These are phyloP conservation scores for Aureobasidium namibiae DNA, from an alignment of 2,329 filamentous ascomycete species.

Conservation along the genomic window DNA sequence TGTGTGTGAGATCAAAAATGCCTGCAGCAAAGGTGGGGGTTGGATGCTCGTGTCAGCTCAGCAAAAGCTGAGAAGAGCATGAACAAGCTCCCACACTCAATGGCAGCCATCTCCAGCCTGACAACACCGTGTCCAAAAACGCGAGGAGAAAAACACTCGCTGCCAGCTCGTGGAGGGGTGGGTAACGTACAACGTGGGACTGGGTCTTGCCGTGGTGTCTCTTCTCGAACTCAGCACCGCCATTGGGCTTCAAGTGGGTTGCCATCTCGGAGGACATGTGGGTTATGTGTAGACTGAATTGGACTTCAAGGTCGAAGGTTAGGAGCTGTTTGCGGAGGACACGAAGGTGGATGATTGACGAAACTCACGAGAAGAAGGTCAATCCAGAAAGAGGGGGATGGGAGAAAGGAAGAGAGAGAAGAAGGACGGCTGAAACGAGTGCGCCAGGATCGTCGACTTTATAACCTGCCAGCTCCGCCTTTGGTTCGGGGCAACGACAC, in stretches of 20 bases:
- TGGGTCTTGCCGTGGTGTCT: slow-evolving; percentile 79
- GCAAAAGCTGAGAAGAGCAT: background rate
- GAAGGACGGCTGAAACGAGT: slow-evolving; percentile 1
- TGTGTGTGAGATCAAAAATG: background rate
- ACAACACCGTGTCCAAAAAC: background rate
- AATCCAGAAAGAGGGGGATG: background rate
- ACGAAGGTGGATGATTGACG: background rate
- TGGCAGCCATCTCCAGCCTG: background rate
- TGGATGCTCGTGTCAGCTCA: background rate
- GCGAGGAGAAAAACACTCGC: background rate
- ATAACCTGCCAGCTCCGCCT: slow-evolving; percentile 9
- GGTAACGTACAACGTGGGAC: slow-evolving; percentile 68
- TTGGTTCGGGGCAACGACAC: slow-evolving; percentile 7
- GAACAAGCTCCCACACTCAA: background rate
- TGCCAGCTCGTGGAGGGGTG: background rate
- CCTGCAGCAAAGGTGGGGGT: background rate
- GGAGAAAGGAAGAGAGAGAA: background rate
- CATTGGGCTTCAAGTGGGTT: slow-evolving; percentile 67
- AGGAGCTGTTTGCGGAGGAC: background rate
- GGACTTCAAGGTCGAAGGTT: background rate
- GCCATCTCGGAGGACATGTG: slow-evolving; percentile 47
- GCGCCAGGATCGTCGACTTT: slow-evolving; percentile 6
- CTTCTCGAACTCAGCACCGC: slow-evolving; percentile 41
- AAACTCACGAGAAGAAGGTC: slow-evolving; percentile 5
- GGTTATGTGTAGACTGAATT: background rate